Evolutionary conservation across 2,329 filamentous ascomycete species (phyloP), one percentile per base, ranked within the genome.

Genomic region (Fusarium liriodendri): DNA sequence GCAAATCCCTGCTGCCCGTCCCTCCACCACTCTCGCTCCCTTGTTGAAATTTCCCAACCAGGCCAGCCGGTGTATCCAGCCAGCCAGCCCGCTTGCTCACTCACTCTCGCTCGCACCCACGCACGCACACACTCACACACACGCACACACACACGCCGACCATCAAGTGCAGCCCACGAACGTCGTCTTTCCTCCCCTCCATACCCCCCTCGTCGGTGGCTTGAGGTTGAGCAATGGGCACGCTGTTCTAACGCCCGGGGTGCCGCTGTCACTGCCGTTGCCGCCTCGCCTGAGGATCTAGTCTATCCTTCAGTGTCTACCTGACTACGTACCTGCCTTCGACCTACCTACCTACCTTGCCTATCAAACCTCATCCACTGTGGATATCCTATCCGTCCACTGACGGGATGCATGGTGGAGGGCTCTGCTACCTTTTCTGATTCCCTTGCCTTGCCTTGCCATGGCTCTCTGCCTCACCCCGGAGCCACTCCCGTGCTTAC

Each of bases 181-280:
- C 25, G 25, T 52, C 27, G 47, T 52, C 47, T 18, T 52, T 18
- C 27, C 47, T 52, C 10, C 27, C 47, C 47, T 52, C 47, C 25
- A 52, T 52, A 52, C 47, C 47, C 47, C 61, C 62, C 67, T 69
- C 63, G 59, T 76, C 65, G 59, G 75, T 72, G 73, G 76, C 73
- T 76, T 77, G 73, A 71, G 62, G 74, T 69, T 75, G 62, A 68
- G 76, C 73, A 60, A 78, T 76, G 76, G 71, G 69, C 66, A 72
- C 57, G 70, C 33, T 37, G 54, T 22, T 58, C 33, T 58, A 65
- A 74, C 72, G 55, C 72, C 64, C 37, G 70, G 70, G 70, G 72
- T 74, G 70, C 62, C 52, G 60, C 29, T 54, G 59, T 58, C 54
- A 37, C 33, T 57, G 50, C 62, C 62, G 47, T 42, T 47, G 62